phyloP scores from a whole-genome alignment of 2,329 filamentous ascomycete species.

The Coniochaeta sp. region DNA sequence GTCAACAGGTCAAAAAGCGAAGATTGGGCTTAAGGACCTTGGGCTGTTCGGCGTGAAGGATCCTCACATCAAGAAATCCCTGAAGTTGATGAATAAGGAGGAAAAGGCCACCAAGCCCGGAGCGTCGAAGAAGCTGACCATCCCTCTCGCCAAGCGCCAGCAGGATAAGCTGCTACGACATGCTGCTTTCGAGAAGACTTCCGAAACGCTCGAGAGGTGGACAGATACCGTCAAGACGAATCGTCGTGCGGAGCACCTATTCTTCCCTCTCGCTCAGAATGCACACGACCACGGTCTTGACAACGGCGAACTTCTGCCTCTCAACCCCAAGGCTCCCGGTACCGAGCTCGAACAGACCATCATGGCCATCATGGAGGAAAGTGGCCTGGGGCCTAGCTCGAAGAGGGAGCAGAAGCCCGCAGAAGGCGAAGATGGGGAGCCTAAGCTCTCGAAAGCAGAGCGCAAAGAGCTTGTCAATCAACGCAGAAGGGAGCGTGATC shows the following conservation, averaged over 20 bases:
- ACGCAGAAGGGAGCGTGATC: constrained; percentile 72
- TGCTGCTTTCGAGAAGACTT: constrained; percentile 84
- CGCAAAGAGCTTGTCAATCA: constrained; percentile 66
- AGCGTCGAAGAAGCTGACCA: constrained; percentile 64
- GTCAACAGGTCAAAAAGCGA: constrained; percentile 49
- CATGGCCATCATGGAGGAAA: constrained; percentile 82
- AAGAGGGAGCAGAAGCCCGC: constrained; percentile 44
- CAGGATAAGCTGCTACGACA: constrained; percentile 78
- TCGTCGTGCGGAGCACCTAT: constrained; percentile 80
- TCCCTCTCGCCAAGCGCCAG: constrained; percentile 76
- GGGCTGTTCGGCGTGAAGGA: constrained; percentile 65
- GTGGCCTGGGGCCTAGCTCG: constrained; percentile 55
- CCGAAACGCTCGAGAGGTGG: constrained; percentile 86
- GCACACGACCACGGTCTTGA: constrained; percentile 53
- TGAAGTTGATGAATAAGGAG: constrained; percentile 67
- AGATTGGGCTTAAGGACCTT: constrained; percentile 70
- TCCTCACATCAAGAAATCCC: constrained; percentile 66
- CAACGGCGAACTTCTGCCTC: constrained; percentile 57
- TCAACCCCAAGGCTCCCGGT: constrained; percentile 56
- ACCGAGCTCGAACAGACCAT: constrained; percentile 84
- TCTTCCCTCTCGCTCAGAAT: constrained; percentile 76
- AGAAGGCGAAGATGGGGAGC: constrained; percentile 59
- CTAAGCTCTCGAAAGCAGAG: constrained; percentile 60
- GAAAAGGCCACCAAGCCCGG: constrained; percentile 50
- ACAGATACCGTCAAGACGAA: constrained; percentile 93